Evolutionary conservation across 805 yeast genomes (phyloP), one percentile per base, ranked within the genome.

Genomic region (Ogataea ramenticola): DNA sequence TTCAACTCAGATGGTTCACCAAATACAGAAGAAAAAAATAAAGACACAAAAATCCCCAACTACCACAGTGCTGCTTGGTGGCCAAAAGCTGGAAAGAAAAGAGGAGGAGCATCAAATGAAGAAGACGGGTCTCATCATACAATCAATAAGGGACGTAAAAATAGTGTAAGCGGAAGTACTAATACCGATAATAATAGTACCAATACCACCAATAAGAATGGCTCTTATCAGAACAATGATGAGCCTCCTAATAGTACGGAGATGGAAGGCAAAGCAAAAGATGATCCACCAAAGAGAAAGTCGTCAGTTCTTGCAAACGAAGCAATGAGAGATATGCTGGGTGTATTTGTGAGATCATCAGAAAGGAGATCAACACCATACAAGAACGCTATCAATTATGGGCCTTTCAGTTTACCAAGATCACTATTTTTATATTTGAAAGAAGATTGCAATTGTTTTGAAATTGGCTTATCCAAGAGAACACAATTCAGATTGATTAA

Each of bases 401-500:
- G 54, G 10, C 49, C 53, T 32, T 47, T 51, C 36, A 43, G 39
- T 36, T 24, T 51, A 20, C 54, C 54, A 20, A 41, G 41, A 20
- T 32, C 47, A 2, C 20, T 51, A 19, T 51, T 40, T 36, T 39
- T 32, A 24, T 51, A 51, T 40, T 41, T 51, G 20, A 33, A 46
- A 24, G 36, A 41, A 2, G 47, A 45, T 15, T 44, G 48, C 35
- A 38, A 46, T 17, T 47, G 49, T 29, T 51, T 51, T 32, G 43
- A 47, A 15, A 47, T 51, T 40, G 51, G 49, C 0, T 30, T 51
- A 19, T 26, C 41, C 4, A 51, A 47, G 35, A 36, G 21, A 6
- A 36, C 42, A 15, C 54, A 51, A 22, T 49, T 40, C 29, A 43
- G 41, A 33, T 54, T 72, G 33, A 61, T 67, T 34, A 53, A 60